Base-by-base conservation (phyloP, 805 yeast species). In the Candida boidinii region DNA sequence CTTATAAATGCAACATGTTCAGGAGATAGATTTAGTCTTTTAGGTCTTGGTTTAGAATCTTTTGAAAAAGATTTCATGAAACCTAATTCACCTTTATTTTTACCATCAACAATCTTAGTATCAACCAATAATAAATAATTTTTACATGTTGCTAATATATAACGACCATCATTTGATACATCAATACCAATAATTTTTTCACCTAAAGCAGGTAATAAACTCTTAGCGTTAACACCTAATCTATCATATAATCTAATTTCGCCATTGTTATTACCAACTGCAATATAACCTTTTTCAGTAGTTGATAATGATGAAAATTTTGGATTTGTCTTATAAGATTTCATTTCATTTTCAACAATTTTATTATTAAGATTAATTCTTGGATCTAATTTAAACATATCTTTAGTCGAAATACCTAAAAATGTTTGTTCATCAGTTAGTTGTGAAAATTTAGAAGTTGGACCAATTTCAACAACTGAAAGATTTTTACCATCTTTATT, bases 161-260 rank as follows among this genome's bases (percentile, higher is more conserved):
- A 87, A 44, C 73, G 66, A 38, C 95, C 95, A 51, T 82, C 88
- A 15, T 80, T 72, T 5, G 94, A 76, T 1, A 73, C 75, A 38
- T 82, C 88, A 14, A 83, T 45, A 16, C 82, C 81, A 25, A 68
- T 57, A 31, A 82, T 72, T 2, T 74, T 62, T 44, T 86, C 94
- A 17, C 95, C 95, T 24, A 86, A 60, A 0, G 92, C 86, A 2
- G 95, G 95, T 21, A 87, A 59, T 17, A 71, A 66, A 2, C 92
- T 77, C 60, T 81, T 83, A 2, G 95, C 95, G 43, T 70, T 72
- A 36, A 71, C 66, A 11, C 95, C 95, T 11, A 85, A 48, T 37
- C 70, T 61, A 54, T 85, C 84, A 51, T 72, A 85, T 26, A 87
- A 63, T 39, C 86, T 68, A 28, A 87, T 72, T 35, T 77, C 88